phyloP scores from a whole-genome alignment of 164 flowering plant genomes.

The Taxillus chinensis region DNA sequence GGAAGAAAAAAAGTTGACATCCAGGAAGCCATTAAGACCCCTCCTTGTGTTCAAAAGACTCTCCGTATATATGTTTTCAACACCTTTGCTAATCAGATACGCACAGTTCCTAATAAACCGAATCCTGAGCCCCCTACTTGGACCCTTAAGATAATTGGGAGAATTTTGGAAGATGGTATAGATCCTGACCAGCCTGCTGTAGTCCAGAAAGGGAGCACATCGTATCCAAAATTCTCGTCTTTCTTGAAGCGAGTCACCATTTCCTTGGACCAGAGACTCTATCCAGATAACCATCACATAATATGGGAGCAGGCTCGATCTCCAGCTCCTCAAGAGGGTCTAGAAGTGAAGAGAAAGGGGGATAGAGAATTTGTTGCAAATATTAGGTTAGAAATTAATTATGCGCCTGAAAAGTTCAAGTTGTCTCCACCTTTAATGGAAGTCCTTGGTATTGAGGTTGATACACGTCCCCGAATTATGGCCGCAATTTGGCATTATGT shows the following conservation, averaged over 20 bases:
- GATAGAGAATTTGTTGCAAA: slow-evolving; percentile 34
- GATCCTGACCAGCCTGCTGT: slow-evolving; percentile 37
- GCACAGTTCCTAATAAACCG: slow-evolving; percentile 25
- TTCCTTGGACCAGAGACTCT: slow-evolving; percentile 35
- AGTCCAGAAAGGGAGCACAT: slow-evolving; percentile 22
- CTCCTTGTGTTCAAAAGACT: slow-evolving; percentile 34
- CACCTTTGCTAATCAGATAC: slow-evolving; percentile 38
- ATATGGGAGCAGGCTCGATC: slow-evolving; percentile 40
- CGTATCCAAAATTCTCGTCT: slow-evolving; percentile 38
- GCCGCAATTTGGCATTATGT: slow-evolving; percentile 47
- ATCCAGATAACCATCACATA: slow-evolving; percentile 34
- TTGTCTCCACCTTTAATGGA: slow-evolving; percentile 31
- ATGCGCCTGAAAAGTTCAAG: slow-evolving; percentile 37
- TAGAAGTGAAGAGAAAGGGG: slow-evolving; percentile 44
- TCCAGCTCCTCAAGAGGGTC: slow-evolving; percentile 35
- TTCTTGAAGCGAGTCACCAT: slow-evolving; percentile 41
- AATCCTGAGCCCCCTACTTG: slow-evolving; percentile 39
- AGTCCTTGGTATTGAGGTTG: slow-evolving; percentile 41
- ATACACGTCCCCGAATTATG: slow-evolving; percentile 35
- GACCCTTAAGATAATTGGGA: slow-evolving; percentile 43
- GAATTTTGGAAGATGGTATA: slow-evolving; percentile 41
- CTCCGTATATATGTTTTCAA: slow-evolving; percentile 38
- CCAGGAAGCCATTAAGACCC: slow-evolving; percentile 38
- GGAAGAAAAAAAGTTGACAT: slow-evolving; percentile 35
- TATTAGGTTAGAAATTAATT: slow-evolving; percentile 34